Evolutionary conservation across 129 eudicot genomes (phyloP), one percentile per base, ranked within the genome.

Genomic region (Flaveria linearis): DNA sequence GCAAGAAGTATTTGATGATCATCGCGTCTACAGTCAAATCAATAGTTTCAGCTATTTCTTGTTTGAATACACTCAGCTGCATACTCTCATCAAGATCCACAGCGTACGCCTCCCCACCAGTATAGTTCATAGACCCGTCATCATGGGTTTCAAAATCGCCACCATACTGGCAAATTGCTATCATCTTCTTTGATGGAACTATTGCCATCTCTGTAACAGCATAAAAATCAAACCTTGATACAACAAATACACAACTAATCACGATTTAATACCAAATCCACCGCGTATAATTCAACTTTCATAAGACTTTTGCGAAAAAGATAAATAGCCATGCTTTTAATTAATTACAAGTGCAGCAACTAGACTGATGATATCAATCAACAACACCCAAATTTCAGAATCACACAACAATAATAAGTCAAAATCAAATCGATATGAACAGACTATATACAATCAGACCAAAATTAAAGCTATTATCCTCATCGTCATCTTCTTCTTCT

Each of bases 41-140:
- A n/a, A 80, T 79, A n/a, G 82, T 80, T 64, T 84, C 87, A 12
- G 84, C 87, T 43, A 84, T 69, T 42, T 84, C 87, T 71, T 80
- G 83, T 50, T 84, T 84, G 65, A 84, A 84, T 4, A 74, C 87
- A 43, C 65, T 49, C 66, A 84, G 65, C 42, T 76, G 81, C 74
- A 68, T 84, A 73, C 55, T 72, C 43, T 80, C 84, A 53, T 84
- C 84, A 47, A 84, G 82, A 71, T 84, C 87, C 70, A 83, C 83
- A n/a, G 83, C 86, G 41, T 83, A 83, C 4, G 86, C 86, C 68
- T 83, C 86, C n/a, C 86, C 86, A 7, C 83, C 86, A 36, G 26
- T 7, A 45, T 83, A 83, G 23, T 1, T 73, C 86, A 83, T 73
- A 3, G 83, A 58, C 60, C 86, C 86, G 30, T 83, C 86, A 33